Conservation (phyloP, 2,329 filamentous ascomycete species). For the Colletotrichum neosansevieriae region DNA sequence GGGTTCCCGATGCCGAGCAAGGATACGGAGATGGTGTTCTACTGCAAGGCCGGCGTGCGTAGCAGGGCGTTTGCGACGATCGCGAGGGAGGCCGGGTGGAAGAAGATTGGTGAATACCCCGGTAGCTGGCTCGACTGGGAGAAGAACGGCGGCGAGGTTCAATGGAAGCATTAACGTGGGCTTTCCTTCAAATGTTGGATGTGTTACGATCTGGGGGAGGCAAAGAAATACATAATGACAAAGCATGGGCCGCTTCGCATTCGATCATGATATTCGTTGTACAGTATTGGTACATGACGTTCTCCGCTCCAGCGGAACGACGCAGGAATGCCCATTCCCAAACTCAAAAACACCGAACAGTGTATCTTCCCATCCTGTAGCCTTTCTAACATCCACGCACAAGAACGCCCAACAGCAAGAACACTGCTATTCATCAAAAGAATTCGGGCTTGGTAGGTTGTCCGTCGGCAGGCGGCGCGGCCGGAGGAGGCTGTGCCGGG, state of each 20-base stretch:
- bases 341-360: not conserved
- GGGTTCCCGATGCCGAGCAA: slow-evolving; percentile 77
- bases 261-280: slow-evolving; percentile 35
- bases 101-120: slow-evolving; percentile 76
- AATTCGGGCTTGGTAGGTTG: slow-evolving; percentile 26
- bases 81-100: slow-evolving; percentile 82
- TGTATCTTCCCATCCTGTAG: not conserved
- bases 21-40: slow-evolving; percentile 79
- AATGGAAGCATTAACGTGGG: slow-evolving; percentile 46
- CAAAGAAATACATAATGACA: no score
- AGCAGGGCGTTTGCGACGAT: slow-evolving; percentile 81
- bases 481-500: slow-evolving; percentile 27
- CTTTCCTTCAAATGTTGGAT: no score
- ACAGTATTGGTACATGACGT: slow-evolving; percentile 32
- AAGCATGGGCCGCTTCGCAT: not conserved
- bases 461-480: slow-evolving; percentile 34
- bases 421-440: slow-evolving; percentile 15
- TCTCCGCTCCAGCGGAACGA: slow-evolving; percentile 2
- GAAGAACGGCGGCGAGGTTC: slow-evolving; percentile 73
- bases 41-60: slow-evolving; percentile 92
- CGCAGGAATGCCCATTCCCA: not conserved
- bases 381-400: not conserved
- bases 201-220: no score
- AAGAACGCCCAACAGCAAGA: not conserved
- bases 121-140: slow-evolving; percentile 89